phyloP scores from a whole-genome alignment of 108 stramenopile genomes.

The Aurantiochytrium sp. region DNA sequence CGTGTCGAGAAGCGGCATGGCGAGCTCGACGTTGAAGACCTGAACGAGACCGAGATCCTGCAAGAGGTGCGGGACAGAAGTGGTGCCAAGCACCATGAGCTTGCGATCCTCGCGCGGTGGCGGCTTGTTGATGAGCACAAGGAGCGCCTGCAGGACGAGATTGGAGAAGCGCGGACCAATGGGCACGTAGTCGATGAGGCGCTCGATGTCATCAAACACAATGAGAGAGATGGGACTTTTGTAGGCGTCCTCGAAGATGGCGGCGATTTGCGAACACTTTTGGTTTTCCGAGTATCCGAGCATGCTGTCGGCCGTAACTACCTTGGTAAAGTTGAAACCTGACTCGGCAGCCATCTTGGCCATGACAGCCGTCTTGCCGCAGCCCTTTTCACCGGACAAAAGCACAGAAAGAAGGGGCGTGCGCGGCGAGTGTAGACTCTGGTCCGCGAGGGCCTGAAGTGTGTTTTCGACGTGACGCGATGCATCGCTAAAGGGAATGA shows the following conservation, averaged over 20 bases:
- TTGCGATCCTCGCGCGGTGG: constrained; percentile 78
- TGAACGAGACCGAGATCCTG: constrained; percentile 81
- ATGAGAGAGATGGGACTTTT: constrained; percentile 89
- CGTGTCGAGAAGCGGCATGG: constrained; percentile 71
- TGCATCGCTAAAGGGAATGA: constrained; percentile 80
- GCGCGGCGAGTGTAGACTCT: constrained; percentile 66
- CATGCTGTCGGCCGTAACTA: constrained; percentile 93
- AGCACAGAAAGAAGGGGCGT: constrained; percentile 87
- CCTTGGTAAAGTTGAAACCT: constrained; percentile 87
- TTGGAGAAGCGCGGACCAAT: constrained; percentile 95
- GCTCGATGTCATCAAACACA: constrained; percentile 94
- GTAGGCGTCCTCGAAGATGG: constrained; percentile 92
- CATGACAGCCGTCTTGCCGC: constrained; percentile 94
- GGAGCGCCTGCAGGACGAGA: constrained; percentile 86
- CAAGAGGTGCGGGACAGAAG: constrained; percentile 69
- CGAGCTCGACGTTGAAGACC: constrained; percentile 78
- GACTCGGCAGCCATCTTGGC: constrained; percentile 84
- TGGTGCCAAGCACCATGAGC: constrained; percentile 87
- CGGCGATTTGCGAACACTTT: constrained; percentile 79
- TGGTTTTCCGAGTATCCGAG: constrained; percentile 68
- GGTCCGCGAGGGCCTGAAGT: constrained; percentile 75
- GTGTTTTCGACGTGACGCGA: constrained; percentile 72
- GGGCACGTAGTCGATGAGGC: constrained; percentile 92
- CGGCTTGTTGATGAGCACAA: constrained; percentile 90
- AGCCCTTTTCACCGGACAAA: constrained; percentile 66